Evolutionary conservation across 2,329 filamentous ascomycete species (phyloP).

Genomic region (Beauveria sp.): DNA sequence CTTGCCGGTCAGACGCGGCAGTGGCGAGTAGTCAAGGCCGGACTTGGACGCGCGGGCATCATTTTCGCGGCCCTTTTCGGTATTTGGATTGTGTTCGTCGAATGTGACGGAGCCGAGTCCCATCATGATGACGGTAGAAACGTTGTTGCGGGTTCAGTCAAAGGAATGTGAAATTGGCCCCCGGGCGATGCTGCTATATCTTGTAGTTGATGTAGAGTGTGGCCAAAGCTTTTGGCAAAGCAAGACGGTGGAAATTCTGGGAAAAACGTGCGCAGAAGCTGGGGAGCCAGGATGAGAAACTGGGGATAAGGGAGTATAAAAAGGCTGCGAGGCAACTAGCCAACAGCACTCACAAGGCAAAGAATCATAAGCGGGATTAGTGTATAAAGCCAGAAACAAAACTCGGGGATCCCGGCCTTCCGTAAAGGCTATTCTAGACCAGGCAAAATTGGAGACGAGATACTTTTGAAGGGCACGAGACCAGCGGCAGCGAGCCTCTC

Average conservation of each 20-base stretch:
- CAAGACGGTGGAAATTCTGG: background rate
- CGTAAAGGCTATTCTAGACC: background rate
- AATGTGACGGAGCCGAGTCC: slow-evolving; percentile 26
- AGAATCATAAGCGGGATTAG: background rate
- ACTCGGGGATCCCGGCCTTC: background rate
- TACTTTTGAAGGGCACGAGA: background rate
- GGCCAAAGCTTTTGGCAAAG: background rate
- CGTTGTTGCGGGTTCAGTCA: background rate
- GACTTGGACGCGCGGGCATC: slow-evolving; percentile 24
- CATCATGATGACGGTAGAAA: slow-evolving; percentile 9
- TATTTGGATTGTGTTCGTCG: slow-evolving; percentile 34
- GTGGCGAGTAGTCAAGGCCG: slow-evolving; percentile 37
- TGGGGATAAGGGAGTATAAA: background rate
- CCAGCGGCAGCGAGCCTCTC: background rate
- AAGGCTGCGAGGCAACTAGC: background rate
- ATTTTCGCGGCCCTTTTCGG: slow-evolving; percentile 25
- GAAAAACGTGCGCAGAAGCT: background rate
- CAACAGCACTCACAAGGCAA: background rate
- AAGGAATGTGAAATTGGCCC: background rate
- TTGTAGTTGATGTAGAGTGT: background rate
- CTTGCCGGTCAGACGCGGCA: slow-evolving; percentile 30
- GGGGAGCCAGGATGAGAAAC: background rate
- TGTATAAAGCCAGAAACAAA: background rate
- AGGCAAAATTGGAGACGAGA: background rate
- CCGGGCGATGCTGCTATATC: background rate